Evolutionary conservation across 2,329 filamentous ascomycete genomes (phyloP).

Genomic region (Rutstroemia sp.): DNA sequence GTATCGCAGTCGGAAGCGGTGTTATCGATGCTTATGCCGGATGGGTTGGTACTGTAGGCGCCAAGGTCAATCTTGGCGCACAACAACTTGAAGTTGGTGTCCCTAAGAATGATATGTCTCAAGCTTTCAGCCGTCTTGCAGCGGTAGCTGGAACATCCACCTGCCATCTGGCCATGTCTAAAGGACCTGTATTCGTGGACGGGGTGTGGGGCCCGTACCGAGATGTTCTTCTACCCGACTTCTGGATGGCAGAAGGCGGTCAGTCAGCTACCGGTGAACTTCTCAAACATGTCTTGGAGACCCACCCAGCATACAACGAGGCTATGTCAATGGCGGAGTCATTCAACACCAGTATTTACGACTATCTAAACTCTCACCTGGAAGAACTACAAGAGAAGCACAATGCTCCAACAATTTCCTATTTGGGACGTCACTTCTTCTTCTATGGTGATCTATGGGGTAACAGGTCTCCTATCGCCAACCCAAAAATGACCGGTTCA

Average conservation of each 20-base stretch:
- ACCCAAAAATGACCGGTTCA: slow-evolving; percentile 85
- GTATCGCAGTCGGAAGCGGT: slow-evolving; percentile 88
- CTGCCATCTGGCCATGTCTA: slow-evolving; percentile 94
- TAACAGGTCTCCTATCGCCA: slow-evolving; percentile 89
- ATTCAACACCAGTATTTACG: slow-evolving; percentile 84
- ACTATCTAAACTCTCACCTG: slow-evolving; percentile 86
- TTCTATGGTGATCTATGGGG: slow-evolving; percentile 98
- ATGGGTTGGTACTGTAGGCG: slow-evolving; percentile 98
- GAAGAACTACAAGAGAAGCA: slow-evolving; percentile 63
- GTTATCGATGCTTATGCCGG: slow-evolving; percentile 98
- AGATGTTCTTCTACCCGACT: slow-evolving; percentile 84
- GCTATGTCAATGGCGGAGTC: slow-evolving; percentile 72
- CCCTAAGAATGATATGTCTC: slow-evolving; percentile 77
- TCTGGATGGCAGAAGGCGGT: slow-evolving; percentile 96
- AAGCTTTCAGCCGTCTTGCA: slow-evolving; percentile 87
- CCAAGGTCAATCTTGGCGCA: slow-evolving; percentile 71
- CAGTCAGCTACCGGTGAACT: slow-evolving; percentile 95
- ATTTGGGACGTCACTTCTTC: slow-evolving; percentile 89
- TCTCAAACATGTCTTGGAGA: slow-evolving; percentile 89
- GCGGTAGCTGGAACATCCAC: slow-evolving; percentile 96
- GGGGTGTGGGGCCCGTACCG: slow-evolving; percentile 97
- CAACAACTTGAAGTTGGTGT: slow-evolving; percentile 60
- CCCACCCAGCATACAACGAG: slow-evolving; percentile 82
- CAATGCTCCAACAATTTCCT: slow-evolving; percentile 70
- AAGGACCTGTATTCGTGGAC: slow-evolving; percentile 83